A percentile compares a stretch with the other conserved stretches of the same genome.
Conservation (phyloP, 2,329 filamentous ascomycete species). For the Lojkania enalia region DNA sequence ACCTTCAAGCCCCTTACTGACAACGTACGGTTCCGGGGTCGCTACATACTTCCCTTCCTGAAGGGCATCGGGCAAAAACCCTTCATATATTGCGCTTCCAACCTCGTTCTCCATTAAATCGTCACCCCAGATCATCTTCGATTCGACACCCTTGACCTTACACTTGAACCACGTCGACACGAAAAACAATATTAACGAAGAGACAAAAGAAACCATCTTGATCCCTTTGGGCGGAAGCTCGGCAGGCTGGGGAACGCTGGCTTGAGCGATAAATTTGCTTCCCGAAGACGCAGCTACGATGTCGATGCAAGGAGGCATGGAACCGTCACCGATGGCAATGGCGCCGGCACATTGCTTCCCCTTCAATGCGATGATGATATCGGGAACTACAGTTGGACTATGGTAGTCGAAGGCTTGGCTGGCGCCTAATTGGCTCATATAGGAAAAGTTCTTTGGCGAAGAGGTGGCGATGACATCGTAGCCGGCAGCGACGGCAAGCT, state of each 20-base stretch:
- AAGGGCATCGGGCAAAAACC: constrained; percentile 16
- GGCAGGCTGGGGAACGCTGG: constrained; percentile 8
- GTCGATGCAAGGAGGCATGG: constrained; percentile 16
- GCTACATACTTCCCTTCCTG: constrained; percentile 5
- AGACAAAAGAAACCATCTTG: constrained; percentile 7
- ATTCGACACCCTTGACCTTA: constrained; percentile 12
- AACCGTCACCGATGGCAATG: constrained; percentile 34
- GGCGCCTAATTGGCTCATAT: constrained; percentile 52
- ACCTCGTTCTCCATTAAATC: constrained; percentile 9
- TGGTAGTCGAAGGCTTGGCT: constrained; percentile 55
- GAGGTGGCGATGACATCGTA: constrained; percentile 50
- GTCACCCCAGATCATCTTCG: constrained; percentile 14
- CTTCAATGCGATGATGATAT: constrained; percentile 42
- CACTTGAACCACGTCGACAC: constrained; percentile 14
- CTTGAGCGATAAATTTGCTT: constrained; percentile 17
- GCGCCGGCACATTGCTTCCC: constrained; percentile 40
- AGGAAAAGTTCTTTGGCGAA: constrained; percentile 52
- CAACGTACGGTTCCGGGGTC: constrained; percentile 19
- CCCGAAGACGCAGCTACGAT: constrained; percentile 14
- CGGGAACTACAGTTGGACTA: constrained; percentile 36
- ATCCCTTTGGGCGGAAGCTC: constrained; percentile 11
- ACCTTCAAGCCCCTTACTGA: constrained; percentile 19
- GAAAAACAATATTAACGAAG: constrained; percentile 11
- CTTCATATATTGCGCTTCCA: constrained; percentile 5
- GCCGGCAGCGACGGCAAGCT: constrained; percentile 52